A percentile compares a stretch with the other conserved stretches of the same genome.
These are phyloP conservation scores for Fraxinus excelsior DNA, from an alignment of 257 asterid species.

Conservation along the genomic window DNA sequence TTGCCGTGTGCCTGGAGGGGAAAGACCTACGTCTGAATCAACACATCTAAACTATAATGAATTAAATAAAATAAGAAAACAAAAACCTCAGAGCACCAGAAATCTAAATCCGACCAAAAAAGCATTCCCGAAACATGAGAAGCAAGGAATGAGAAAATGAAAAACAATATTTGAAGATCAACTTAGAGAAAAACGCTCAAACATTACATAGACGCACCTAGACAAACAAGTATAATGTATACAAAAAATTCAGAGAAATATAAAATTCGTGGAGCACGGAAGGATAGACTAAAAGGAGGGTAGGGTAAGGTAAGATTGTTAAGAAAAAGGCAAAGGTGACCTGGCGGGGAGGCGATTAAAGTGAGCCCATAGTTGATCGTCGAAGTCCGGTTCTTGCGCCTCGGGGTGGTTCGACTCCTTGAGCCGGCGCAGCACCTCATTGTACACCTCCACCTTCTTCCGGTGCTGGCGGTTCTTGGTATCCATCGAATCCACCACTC, in stretches of 20 bases:
- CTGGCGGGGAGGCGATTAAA: constrained; percentile 91
- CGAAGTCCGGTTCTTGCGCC: constrained; percentile 71
- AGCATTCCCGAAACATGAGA: background rate
- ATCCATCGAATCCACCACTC: constrained; percentile 60
- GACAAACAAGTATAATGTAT: background rate
- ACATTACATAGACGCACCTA: background rate
- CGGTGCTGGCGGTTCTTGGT: constrained; percentile 45
- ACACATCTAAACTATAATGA: background rate
- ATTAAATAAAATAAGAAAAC: background rate
- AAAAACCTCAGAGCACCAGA: background rate
- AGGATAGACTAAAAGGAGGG: constrained; percentile 5
- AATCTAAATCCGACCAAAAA: background rate
- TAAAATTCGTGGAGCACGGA: background rate
- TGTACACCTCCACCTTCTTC: constrained; percentile 77
- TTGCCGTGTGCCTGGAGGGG: background rate
- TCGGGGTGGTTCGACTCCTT: constrained; percentile 64
- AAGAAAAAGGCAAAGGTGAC: constrained; percentile 32
- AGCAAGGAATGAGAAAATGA: too few species aligned
- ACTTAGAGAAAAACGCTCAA: background rate
- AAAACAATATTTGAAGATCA: too few species aligned
- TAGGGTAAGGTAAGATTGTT: background rate
- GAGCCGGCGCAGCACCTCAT: constrained; percentile 86
- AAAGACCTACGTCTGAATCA: background rate
- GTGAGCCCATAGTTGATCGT: constrained; percentile 84
- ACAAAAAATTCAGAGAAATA: background rate